Evolutionary conservation across 108 stramenopile genomes (phyloP).

Genomic region (Skeletonema potamos): DNA sequence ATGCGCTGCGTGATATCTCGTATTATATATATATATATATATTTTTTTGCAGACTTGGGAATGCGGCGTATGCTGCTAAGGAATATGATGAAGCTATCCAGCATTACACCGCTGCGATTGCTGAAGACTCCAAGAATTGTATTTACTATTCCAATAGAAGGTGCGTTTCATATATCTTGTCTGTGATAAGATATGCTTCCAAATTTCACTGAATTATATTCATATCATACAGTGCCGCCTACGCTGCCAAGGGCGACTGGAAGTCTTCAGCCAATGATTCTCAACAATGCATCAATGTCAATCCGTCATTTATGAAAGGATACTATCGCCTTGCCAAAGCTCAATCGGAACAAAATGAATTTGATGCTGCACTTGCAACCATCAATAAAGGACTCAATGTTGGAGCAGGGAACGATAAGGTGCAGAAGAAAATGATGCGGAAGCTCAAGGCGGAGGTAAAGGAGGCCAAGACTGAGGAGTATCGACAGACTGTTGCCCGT

Average conservation of each 20-base stretch:
- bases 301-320: constrained; percentile 80
- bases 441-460: constrained; percentile 39
- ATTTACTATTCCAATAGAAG: constrained; percentile 82
- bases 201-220: neutral
- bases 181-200: too few relatives aligned
- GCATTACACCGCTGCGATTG: constrained; percentile 79
- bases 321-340: constrained; percentile 79
- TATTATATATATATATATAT: too few relatives aligned
- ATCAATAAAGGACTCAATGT: constrained; percentile 62
- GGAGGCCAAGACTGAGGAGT: constrained; percentile 1
- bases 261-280: constrained; percentile 58
- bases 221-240: constrained; percentile 54
- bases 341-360: constrained; percentile 57
- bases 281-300: constrained; percentile 70
- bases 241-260: constrained; percentile 62
- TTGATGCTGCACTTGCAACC: constrained; percentile 58
- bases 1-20: too few relatives aligned
- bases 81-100: constrained; percentile 67
- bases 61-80: constrained; percentile 62
- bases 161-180: constrained; percentile 28
- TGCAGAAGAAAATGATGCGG: constrained; percentile 56
- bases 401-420: constrained; percentile 60
- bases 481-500: neutral
- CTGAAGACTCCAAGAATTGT: constrained; percentile 70
- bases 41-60: constrained; percentile 57